Evolutionary conservation across 139 green algal species (phyloP).

Genomic region (Chlorella sorokiniana): DNA sequence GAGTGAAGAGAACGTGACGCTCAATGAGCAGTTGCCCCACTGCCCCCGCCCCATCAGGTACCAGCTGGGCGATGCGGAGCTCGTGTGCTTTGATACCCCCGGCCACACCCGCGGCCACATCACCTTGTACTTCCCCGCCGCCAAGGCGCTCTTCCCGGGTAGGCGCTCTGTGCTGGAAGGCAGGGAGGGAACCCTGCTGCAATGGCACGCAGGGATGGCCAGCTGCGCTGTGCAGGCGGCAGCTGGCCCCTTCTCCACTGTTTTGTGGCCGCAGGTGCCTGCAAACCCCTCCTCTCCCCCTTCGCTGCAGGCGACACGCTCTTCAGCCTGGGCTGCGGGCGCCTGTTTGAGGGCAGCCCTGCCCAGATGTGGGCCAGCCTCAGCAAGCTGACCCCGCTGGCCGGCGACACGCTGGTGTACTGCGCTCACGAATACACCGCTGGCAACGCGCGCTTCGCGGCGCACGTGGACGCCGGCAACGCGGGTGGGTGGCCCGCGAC

Average conservation of each 20-base stretch:
- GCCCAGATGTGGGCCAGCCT: conserved; percentile 82
- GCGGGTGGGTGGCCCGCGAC: background rate
- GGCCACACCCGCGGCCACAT: conserved; percentile 92
- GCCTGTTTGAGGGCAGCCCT: conserved; percentile 88
- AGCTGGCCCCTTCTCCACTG: no score
- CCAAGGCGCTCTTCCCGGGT: conserved; percentile 76
- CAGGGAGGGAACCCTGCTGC: no score
- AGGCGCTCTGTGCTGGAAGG: conserved; percentile 19
- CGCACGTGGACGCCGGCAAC: conserved; percentile 5
- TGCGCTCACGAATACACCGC: conserved; percentile 80
- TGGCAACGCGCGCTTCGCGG: conserved; percentile 56
- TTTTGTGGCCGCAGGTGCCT: background rate
- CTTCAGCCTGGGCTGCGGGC: conserved; percentile 88
- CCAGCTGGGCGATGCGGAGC: conserved; percentile 55
- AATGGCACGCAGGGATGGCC: no score
- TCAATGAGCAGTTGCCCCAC: no score
- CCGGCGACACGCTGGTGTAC: conserved; percentile 74
- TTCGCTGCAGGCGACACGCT: conserved; percentile 83
- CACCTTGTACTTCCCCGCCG: conserved; percentile 57
- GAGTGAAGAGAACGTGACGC: no score
- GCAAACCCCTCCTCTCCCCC: background rate
- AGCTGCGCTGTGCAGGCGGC: no score
- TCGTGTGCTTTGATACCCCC: conserved; percentile 79
- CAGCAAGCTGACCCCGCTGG: conserved; percentile 77
- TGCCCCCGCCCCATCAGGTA: conserved; percentile 28